Evolutionary conservation across 495 filamentous ascomycete species (phyloP).

Genomic region (Collariella sp.): DNA sequence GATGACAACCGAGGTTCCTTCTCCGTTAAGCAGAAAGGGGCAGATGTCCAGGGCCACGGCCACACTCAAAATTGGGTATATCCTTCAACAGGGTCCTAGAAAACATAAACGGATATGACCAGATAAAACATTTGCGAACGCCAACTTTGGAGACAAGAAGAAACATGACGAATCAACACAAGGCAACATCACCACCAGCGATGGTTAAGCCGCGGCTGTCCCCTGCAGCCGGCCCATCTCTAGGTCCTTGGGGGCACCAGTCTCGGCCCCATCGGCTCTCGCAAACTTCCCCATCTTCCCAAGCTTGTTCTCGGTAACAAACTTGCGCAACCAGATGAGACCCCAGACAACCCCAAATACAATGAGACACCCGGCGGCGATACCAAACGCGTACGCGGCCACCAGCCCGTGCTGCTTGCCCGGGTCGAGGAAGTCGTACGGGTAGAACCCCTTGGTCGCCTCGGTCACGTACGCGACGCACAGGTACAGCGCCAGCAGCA

Average conservation of each 20-base stretch:
- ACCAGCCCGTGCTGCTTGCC: conserved; percentile 35
- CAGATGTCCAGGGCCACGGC: not conserved
- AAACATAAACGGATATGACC: not conserved
- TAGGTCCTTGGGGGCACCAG: not conserved
- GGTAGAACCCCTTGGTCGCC: conserved; percentile 60
- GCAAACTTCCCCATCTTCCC: conserved; percentile 40
- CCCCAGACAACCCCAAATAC: conserved; percentile 50
- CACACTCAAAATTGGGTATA: conserved; percentile 3
- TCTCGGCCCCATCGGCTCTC: not conserved
- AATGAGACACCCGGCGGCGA: conserved; percentile 53
- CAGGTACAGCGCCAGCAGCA: conserved; percentile 62
- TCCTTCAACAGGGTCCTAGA: not conserved
- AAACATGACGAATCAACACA: not conserved
- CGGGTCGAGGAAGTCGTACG: conserved; percentile 65
- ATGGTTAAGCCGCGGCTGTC: not conserved
- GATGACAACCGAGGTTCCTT: not conserved
- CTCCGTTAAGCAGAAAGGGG: not conserved
- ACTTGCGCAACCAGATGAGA: conserved; percentile 40
- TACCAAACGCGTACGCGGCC: conserved; percentile 52
- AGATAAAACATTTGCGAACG: not conserved
- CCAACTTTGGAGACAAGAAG: not conserved
- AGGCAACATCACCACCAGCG: not conserved
- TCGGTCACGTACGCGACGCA: conserved; percentile 65
- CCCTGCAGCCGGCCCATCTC: conserved; percentile 1
- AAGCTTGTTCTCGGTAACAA: conserved; percentile 45